Conservation (phyloP, 1,139 yeast genomes). For the Pneumocystis canis region DNA sequence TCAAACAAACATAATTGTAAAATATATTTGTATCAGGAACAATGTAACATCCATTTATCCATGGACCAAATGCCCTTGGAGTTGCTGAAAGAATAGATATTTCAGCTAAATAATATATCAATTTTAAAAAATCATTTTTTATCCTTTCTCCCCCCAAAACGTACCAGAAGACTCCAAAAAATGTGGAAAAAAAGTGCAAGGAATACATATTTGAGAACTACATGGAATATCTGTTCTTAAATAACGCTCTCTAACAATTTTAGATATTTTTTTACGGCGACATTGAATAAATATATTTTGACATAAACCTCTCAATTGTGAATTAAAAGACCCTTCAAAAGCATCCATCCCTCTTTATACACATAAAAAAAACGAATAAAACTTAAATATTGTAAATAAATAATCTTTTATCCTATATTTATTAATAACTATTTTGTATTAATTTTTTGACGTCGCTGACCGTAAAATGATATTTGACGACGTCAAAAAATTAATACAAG, state of each 20-base stretch:
- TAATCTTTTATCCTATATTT: background rate
- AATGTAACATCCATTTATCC: slow-evolving; percentile 52
- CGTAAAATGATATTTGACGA: too few species aligned
- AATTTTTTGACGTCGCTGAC: background rate
- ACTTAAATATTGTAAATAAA: background rate
- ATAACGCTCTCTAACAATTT: slow-evolving; percentile 87
- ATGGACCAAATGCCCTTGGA: slow-evolving; percentile 30
- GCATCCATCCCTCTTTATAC: background rate
- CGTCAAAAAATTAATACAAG: background rate
- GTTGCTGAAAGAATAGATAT: slow-evolving; percentile 36
- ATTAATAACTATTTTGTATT: background rate
- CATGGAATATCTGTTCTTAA: slow-evolving; percentile 87
- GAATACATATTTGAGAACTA: slow-evolving; percentile 52
- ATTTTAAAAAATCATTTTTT: slow-evolving; percentile 22
- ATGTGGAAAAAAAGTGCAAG: slow-evolving; percentile 33
- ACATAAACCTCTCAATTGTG: background rate
- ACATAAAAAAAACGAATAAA: background rate
- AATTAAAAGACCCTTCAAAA: background rate
- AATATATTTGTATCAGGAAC: slow-evolving; percentile 82
- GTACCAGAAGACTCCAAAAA: slow-evolving; percentile 21
- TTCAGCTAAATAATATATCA: slow-evolving; percentile 23
- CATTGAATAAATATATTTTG: slow-evolving; percentile 89
- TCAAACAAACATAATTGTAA: slow-evolving; percentile 39
- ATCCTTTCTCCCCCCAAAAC: slow-evolving; percentile 20
- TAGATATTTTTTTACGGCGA: slow-evolving; percentile 69